Evolutionary conservation across 352 stramenopile genomes (phyloP).

Genomic region (Phytophthora aleatoria): DNA sequence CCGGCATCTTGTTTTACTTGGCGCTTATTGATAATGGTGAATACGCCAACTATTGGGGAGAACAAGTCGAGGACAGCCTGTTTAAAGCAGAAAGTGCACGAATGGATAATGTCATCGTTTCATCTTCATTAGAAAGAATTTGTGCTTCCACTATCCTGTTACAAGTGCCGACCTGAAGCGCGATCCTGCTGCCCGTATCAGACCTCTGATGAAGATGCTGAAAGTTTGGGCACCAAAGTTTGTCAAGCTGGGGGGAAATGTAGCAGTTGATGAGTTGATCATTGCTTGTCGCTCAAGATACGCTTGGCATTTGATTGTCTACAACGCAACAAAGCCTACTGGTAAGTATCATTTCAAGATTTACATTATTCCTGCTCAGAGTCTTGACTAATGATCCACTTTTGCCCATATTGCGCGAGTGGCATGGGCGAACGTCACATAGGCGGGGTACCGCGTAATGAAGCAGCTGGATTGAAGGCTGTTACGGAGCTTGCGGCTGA

Average conservation of each 20-base stretch:
- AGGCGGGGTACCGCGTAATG: no score
- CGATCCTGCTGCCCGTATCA: constrained; percentile 3
- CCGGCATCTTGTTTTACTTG: neutral
- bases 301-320: constrained; percentile 4
- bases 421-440: no score
- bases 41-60: no score
- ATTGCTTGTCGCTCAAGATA: constrained; percentile 5
- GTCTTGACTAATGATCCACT: constrained; percentile 1
- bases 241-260: constrained; percentile 4
- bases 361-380: neutral
- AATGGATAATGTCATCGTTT: neutral
- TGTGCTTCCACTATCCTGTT: no score
- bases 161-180: neutral
- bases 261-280: constrained; percentile 6
- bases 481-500: no score
- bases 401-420: neutral
- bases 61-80: no score
- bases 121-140: no score
- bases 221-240: neutral
- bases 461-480: no score
- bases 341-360: constrained; percentile 17
- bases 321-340: constrained; percentile 1
- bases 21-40: no score
- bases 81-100: neutral
- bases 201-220: constrained; percentile 2